A percentile compares a stretch with the other conserved stretches of the same genome.
Evolutionary conservation across 345 rosid species (phyloP).

Genomic region (Citrus cavaleriei): DNA sequence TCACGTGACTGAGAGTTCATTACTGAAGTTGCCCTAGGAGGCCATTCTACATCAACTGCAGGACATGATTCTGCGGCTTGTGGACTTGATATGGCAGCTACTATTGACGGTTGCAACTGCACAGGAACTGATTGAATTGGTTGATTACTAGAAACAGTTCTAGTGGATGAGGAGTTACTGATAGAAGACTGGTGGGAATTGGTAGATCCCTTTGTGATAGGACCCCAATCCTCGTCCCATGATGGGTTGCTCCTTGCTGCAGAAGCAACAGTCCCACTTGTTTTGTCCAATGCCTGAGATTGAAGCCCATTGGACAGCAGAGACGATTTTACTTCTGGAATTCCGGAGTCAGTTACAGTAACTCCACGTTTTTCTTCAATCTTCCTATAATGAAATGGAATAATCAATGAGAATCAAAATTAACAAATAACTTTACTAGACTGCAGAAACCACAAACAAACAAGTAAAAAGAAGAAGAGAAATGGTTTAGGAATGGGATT

Average conservation of each 20-base stretch:
- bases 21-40: conserved; percentile 56
- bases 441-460: neutral
- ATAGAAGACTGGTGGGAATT: conserved; percentile 22
- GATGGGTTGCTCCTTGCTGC: conserved; percentile 43
- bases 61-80: conserved; percentile 50
- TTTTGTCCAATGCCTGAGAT: conserved; percentile 44
- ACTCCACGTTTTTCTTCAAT: conserved; percentile 91
- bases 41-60: conserved; percentile 88
- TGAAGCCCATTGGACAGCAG: conserved; percentile 42
- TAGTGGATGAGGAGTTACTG: conserved; percentile 16
- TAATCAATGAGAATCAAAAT: neutral
- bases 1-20: conserved; percentile 24
- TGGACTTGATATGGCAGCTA: conserved; percentile 38
- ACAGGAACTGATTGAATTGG: conserved; percentile 32
- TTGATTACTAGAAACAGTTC: conserved; percentile 25
- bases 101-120: conserved; percentile 34
- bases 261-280: conserved; percentile 45
- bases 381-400: conserved; percentile 42
- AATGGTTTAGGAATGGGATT: neutral
- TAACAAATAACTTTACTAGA: neutral
- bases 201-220: conserved; percentile 36
- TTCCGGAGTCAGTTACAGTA: conserved; percentile 55
- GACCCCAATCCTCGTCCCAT: conserved; percentile 96
- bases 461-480: neutral
- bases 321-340: conserved; percentile 44